phyloP scores from a whole-genome alignment of 1,284 basidiomycete genomes.

The Stereum hirsutum region DNA sequence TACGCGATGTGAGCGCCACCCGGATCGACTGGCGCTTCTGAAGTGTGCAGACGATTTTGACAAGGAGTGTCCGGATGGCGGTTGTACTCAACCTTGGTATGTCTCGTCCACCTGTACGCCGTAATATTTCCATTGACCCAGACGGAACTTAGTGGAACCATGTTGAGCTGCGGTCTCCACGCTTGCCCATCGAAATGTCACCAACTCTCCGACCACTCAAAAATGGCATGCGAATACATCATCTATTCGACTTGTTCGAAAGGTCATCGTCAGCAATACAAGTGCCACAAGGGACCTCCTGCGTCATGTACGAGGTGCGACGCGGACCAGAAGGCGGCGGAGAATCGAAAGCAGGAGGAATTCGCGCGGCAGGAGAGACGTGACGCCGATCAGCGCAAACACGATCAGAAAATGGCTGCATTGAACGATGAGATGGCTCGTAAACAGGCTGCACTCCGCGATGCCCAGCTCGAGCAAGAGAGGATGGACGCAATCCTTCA shows the following conservation, averaged over 20 bases:
- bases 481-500: conserved; percentile 20
- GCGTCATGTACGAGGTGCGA: conserved; percentile 23
- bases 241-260: conserved; percentile 25
- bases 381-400: conserved; percentile 22
- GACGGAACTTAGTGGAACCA: conserved; percentile 31
- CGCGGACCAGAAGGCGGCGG: conserved; percentile 19
- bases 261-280: conserved; percentile 23
- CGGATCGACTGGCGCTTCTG: conserved; percentile 28
- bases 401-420: conserved; percentile 21
- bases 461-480: conserved; percentile 19
- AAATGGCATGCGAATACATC: conserved; percentile 29
- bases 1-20: conserved; percentile 44
- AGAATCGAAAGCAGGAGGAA: conserved; percentile 19
- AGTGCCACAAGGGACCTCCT: conserved; percentile 26
- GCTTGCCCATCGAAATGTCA: conserved; percentile 48
- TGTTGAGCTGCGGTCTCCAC: conserved; percentile 39
- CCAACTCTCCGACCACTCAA: conserved; percentile 37
- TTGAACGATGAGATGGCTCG: conserved; percentile 22
- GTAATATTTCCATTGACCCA: not conserved
- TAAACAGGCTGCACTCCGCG: conserved; percentile 16
- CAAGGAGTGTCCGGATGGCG: conserved; percentile 44
- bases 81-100: conserved; percentile 49
- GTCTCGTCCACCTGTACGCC: not conserved
- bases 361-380: conserved; percentile 23
- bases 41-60: conserved; percentile 38